Conservation (phyloP, 1,284 basidiomycete genomes). For the Phylloboletellus chloephorus region DNA sequence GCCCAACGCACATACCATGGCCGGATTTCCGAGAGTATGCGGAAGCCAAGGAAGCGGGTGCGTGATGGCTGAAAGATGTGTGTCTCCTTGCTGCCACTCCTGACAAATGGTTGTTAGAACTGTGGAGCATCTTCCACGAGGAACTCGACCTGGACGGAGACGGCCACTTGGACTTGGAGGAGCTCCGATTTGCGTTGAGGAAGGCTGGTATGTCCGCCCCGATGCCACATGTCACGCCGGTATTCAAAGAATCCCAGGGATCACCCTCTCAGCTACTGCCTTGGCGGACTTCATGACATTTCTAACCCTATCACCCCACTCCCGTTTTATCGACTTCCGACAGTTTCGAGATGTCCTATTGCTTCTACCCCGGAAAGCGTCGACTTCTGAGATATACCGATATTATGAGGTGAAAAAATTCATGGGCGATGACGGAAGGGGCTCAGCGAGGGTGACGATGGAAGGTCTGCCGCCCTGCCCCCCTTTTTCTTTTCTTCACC, state of each 20-base stretch:
- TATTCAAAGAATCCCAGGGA: slow-evolving; percentile 44
- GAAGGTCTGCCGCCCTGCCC: slow-evolving; percentile 57
- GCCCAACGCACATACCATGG: slow-evolving; percentile 60
- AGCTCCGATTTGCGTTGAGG: slow-evolving; percentile 63
- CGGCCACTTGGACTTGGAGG: slow-evolving; percentile 70
- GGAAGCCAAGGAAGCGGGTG: slow-evolving; percentile 71
- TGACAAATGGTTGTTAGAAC: slow-evolving; percentile 46
- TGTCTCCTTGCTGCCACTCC: slow-evolving; percentile 12
- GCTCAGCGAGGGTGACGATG: slow-evolving; percentile 77
- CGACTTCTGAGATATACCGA: slow-evolving; percentile 80
- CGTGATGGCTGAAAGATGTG: slow-evolving; percentile 30
- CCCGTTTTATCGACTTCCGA: slow-evolving; percentile 70
- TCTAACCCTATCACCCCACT: slow-evolving; percentile 63
- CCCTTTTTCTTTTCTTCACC: slow-evolving; percentile 18
- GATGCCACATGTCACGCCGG: slow-evolving; percentile 17
- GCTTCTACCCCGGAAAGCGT: slow-evolving; percentile 76
- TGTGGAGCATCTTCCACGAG: slow-evolving; percentile 87
- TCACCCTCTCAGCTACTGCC: slow-evolving; percentile 60
- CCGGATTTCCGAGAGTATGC: slow-evolving; percentile 75
- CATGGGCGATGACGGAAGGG: slow-evolving; percentile 70
- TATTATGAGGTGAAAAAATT: slow-evolving; percentile 79
- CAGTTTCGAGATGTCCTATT: slow-evolving; percentile 91
- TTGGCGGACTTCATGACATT: slow-evolving; percentile 78
- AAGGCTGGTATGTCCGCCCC: slow-evolving; percentile 60
- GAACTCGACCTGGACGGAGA: slow-evolving; percentile 84